phyloP scores from a whole-genome alignment of 1,139 yeast species.

The Candida dubliniensis region DNA sequence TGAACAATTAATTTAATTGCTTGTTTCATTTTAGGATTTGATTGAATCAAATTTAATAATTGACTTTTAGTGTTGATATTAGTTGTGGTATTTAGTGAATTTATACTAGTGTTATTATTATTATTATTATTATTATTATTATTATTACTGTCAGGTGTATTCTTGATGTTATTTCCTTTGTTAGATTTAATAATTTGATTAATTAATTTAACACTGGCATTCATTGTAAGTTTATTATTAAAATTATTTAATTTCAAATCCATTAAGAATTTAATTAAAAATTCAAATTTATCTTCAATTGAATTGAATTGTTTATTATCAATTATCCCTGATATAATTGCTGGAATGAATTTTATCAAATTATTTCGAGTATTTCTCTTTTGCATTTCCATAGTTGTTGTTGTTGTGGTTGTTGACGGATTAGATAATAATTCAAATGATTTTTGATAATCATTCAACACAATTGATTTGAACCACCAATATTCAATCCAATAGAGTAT shows the following conservation, averaged over 20 bases:
- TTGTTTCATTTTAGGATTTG: too few relatives aligned
- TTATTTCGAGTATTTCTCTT: conserved; percentile 20
- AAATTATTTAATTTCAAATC: conserved; percentile 21
- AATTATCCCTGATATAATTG: conserved; percentile 29
- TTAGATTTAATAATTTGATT: too few relatives aligned
- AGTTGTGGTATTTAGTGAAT: too few relatives aligned
- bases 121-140: too few relatives aligned
- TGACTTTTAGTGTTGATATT: too few relatives aligned
- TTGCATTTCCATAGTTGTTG: conserved; percentile 1
- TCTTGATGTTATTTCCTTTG: too few relatives aligned
- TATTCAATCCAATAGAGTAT: conserved; percentile 18
- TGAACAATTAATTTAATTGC: too few relatives aligned
- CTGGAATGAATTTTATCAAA: conserved; percentile 20
- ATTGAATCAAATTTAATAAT: too few relatives aligned
- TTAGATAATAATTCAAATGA: conserved; percentile 22
- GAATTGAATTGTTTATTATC: conserved; percentile 15
- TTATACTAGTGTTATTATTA: too few relatives aligned
- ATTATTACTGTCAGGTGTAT: too few relatives aligned
- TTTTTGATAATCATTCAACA: conserved; percentile 25
- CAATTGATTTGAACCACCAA: conserved; percentile 25
- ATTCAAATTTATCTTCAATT: conserved; percentile 18
- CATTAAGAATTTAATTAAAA: conserved; percentile 22
- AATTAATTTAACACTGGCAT: too few relatives aligned
- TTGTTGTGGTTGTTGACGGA: too few relatives aligned
- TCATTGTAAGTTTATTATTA: conserved; percentile 11